Evolutionary conservation across 2,329 filamentous ascomycete genomes (phyloP).

Genomic region (Verticillium tricorpus): DNA sequence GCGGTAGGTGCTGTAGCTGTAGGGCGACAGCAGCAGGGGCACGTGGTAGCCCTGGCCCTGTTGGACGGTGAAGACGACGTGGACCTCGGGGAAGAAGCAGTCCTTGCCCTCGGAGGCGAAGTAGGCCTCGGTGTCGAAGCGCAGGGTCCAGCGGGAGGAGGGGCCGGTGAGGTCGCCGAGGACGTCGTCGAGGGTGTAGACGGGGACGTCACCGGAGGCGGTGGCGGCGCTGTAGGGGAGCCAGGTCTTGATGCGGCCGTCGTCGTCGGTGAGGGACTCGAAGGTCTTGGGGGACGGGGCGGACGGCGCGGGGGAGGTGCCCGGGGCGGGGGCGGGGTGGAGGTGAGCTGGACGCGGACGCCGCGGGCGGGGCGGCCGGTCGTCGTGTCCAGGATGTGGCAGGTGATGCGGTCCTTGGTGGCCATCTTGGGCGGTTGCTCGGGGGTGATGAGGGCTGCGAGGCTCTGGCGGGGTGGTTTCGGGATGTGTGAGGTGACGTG

Average conservation of each 20-base stretch:
- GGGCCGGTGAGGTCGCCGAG: slow-evolving; percentile 37
- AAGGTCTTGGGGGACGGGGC: slow-evolving; percentile 39
- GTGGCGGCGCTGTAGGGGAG: slow-evolving; percentile 48
- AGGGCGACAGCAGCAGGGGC: slow-evolving; percentile 71
- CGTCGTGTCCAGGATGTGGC: slow-evolving; percentile 82
- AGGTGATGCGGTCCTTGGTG: slow-evolving; percentile 67
- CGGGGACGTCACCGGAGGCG: slow-evolving; percentile 50
- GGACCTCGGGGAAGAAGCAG: slow-evolving; percentile 60
- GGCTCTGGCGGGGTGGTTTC: neutral
- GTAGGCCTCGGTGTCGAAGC: slow-evolving; percentile 69
- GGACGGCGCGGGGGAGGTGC: slow-evolving; percentile 25
- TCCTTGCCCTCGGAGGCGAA: slow-evolving; percentile 61
- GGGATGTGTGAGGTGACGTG: neutral
- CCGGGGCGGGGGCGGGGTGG: slow-evolving; percentile 25
- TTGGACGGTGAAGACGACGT: slow-evolving; percentile 47
- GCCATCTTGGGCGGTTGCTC: neutral
- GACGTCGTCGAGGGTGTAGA: slow-evolving; percentile 55
- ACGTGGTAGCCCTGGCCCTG: slow-evolving; percentile 72
- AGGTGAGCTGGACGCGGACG: slow-evolving; percentile 63
- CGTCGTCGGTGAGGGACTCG: slow-evolving; percentile 65
- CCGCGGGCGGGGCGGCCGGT: slow-evolving; percentile 62
- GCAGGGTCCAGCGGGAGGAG: slow-evolving; percentile 60
- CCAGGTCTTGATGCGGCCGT: slow-evolving; percentile 72
- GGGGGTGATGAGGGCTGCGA: neutral
- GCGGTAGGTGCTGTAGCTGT: slow-evolving; percentile 77